Evolutionary conservation across 352 stramenopile species (phyloP), one percentile per base, ranked within the genome.

Genomic region (Pythium graminicola): DNA sequence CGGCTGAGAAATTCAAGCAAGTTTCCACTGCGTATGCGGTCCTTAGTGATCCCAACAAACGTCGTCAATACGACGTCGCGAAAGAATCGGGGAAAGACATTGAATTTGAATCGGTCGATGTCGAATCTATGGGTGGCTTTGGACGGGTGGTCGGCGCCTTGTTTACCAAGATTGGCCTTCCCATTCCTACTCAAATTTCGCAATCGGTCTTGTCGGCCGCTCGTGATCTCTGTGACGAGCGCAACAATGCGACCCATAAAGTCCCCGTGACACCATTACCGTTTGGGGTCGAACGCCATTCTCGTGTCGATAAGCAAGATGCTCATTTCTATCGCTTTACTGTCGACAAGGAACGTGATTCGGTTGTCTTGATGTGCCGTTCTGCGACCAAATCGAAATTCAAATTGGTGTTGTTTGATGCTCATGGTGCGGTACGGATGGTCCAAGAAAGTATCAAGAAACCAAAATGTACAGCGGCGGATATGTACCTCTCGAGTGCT

Each of bases 161-260:
- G 11, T 94, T 91, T 65, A 91, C 81, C 19, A 92, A 91, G 65
- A 94, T 94, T 46, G 84, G 84, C 19, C 86, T 94, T 62, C 81
- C 84, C 16, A 91, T 94, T 53, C 84, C 84, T 33, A 94, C 84
- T 46, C 81, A 92, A 65, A 93, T 94, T 61, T 90, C 81, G 19
- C 81, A 92, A 68, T 82, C 57, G 43, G 81, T 92, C 50, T 69
- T 94, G 40, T 76, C 76, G n/a, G 81, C 76, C 5, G 83, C 83
- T 13, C 66, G 77, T 20, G 83, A 92, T 40, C 50, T 92, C 31
- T 89, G 81, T 44, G 81, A 91, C 54, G 74, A 71, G 40, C 76
- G 81, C 45, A 89, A 76, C 72, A 85, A 77, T 51, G 73, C 74
- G 36, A 81, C 73, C 27, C 53, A 70, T 17, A 69, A 85, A 52